Conservation (phyloP, 148 eudicot species). For the Fagopyrum esculentum region DNA sequence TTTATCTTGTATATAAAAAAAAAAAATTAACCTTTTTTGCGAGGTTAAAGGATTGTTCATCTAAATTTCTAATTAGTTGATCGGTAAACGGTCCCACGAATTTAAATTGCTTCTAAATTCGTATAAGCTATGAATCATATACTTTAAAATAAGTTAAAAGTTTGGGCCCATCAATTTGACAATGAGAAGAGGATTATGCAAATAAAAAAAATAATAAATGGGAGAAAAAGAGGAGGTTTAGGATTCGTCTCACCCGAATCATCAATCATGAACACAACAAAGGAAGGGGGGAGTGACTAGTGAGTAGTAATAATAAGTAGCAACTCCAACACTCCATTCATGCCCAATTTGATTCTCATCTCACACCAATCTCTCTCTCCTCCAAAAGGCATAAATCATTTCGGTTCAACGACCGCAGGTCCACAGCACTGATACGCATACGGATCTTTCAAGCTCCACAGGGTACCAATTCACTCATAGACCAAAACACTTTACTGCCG, state of each 20-base stretch:
- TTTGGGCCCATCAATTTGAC: neutral
- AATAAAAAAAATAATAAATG: neutral
- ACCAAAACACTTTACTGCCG: neutral
- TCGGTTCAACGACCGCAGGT: neutral
- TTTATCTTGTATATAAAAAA: no score
- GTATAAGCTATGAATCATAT: neutral
- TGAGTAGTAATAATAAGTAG: neutral
- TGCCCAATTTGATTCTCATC: neutral
- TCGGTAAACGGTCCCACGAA: neutral
- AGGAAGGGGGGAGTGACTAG: neutral
- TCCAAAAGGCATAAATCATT: constrained; percentile 6
- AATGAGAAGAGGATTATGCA: neutral
- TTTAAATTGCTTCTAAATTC: neutral
- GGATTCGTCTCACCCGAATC: neutral
- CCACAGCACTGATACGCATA: neutral
- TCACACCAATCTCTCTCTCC: neutral
- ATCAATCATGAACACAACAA: neutral
- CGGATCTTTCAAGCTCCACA: neutral
- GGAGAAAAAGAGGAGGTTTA: neutral
- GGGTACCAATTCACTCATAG: neutral
- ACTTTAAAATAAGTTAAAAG: neutral
- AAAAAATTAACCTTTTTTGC: neutral
- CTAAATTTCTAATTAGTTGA: neutral
- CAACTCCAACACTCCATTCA: constrained; percentile 3
- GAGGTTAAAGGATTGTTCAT: neutral